These are phyloP conservation scores for Dovyalis caffra DNA, from an alignment of 345 rosid species.

Conservation along the genomic window DNA sequence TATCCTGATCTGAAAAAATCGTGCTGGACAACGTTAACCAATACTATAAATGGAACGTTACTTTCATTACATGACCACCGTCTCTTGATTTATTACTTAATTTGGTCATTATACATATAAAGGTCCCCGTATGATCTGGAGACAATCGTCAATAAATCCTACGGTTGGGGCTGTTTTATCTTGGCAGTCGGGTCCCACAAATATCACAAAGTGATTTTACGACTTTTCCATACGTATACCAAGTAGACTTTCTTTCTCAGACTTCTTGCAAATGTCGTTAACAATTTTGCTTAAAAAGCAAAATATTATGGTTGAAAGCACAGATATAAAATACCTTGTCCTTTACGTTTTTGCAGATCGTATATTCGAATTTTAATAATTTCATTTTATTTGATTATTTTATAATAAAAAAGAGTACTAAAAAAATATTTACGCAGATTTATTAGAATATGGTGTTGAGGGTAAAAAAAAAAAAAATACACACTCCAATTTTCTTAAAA, in stretches of 20 bases:
- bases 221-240: background rate
- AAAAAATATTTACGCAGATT: too few relatives aligned
- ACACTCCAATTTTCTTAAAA: too few relatives aligned
- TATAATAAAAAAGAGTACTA: too few relatives aligned
- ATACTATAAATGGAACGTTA: slow-evolving; percentile 1
- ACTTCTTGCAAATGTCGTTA: background rate
- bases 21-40: slow-evolving; percentile 20
- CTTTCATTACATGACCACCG: background rate
- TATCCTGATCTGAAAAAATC: background rate
- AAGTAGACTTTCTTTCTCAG: too few relatives aligned
- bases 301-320: background rate
- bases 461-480: too few relatives aligned
- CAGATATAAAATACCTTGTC: background rate
- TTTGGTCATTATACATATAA: background rate
- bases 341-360: too few relatives aligned
- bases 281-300: background rate
- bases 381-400: too few relatives aligned
- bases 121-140: background rate
- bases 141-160: slow-evolving; percentile 12
- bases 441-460: too few relatives aligned
- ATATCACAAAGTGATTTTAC: background rate
- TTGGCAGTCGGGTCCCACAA: background rate
- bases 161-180: slow-evolving; percentile 19
- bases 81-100: background rate
- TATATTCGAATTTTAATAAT: too few relatives aligned